phyloP scores from a whole-genome alignment of 176 grass and related monocot species.

The Bothriochloa decipiens region DNA sequence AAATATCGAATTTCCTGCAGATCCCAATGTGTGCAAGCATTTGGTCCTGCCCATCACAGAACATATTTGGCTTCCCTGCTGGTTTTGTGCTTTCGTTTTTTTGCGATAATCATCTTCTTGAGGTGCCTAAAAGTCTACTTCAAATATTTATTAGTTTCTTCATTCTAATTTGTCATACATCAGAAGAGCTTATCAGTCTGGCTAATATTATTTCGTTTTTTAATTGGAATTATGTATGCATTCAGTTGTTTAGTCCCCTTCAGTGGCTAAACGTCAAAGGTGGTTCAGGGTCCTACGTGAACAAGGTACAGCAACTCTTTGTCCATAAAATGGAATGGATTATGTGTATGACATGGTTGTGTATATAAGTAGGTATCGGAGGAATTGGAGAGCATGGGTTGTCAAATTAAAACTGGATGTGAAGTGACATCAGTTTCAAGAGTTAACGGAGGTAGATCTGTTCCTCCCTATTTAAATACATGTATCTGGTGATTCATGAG shows the following conservation, averaged over 20 bases:
- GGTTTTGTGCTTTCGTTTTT: slow-evolving; percentile 78
- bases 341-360: neutral
- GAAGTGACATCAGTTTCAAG: slow-evolving; percentile 60
- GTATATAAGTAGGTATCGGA: slow-evolving; percentile 32
- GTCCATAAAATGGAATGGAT: neutral
- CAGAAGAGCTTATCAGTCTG: slow-evolving; percentile 14
- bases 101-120: slow-evolving; percentile 76
- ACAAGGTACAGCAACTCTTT: slow-evolving; percentile 39
- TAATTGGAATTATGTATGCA: neutral
- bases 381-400: slow-evolving; percentile 63
- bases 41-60: slow-evolving; percentile 75
- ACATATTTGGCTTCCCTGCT: slow-evolving; percentile 69
- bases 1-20: slow-evolving; percentile 33
- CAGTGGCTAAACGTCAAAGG: slow-evolving; percentile 84
- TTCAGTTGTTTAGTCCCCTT: slow-evolving; percentile 72
- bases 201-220: neutral
- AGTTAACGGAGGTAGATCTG: slow-evolving; percentile 47
- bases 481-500: neutral
- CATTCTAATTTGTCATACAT: slow-evolving; percentile 37
- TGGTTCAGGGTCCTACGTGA: slow-evolving; percentile 70
- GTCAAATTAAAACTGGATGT: slow-evolving; percentile 70
- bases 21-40: slow-evolving; percentile 78
- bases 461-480: neutral
- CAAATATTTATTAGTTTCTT: neutral
- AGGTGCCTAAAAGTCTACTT: slow-evolving; percentile 41